Evolutionary conservation across 495 filamentous ascomycete genomes (phyloP).

Genomic region (Tuber indicum): DNA sequence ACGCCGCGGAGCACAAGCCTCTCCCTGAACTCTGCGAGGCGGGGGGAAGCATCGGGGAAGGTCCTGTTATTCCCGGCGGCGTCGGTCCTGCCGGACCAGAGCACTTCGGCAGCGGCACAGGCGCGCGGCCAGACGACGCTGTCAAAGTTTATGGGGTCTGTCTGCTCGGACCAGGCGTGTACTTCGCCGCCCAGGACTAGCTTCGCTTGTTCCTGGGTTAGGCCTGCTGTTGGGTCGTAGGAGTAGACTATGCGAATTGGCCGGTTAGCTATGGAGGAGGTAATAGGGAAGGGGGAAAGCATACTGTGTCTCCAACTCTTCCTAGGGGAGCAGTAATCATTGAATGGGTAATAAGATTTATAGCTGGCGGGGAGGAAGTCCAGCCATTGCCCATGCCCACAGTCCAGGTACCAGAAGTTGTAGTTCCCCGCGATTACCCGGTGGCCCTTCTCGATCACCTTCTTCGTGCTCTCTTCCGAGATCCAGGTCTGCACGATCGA

Average conservation of each 20-base stretch:
- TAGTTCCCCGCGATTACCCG: conserved; percentile 67
- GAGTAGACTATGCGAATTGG: conserved; percentile 52
- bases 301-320: conserved; percentile 63
- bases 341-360: conserved; percentile 56
- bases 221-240: conserved; percentile 59
- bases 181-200: conserved; percentile 72
- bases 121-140: conserved; percentile 68
- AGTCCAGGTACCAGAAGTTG: conserved; percentile 79
- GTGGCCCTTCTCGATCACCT: conserved; percentile 55
- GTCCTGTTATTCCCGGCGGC: conserved; percentile 56
- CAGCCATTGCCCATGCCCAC: conserved; percentile 65
- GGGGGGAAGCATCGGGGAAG: conserved; percentile 57
- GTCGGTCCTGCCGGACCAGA: conserved; percentile 65
- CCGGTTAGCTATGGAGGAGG: background rate
- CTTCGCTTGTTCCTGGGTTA: conserved; percentile 53
- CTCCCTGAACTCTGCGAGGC: conserved; percentile 66
- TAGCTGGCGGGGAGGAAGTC: conserved; percentile 51
- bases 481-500: conserved; percentile 70
- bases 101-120: conserved; percentile 62
- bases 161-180: conserved; percentile 71
- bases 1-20: conserved; percentile 61
- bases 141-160: conserved; percentile 63
- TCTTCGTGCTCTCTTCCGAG: conserved; percentile 51
- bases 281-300: conserved; percentile 6
- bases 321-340: conserved; percentile 66